These are phyloP conservation scores for Eutrema heterophyllum DNA, from an alignment of 345 rosid species.

Conservation along the genomic window DNA sequence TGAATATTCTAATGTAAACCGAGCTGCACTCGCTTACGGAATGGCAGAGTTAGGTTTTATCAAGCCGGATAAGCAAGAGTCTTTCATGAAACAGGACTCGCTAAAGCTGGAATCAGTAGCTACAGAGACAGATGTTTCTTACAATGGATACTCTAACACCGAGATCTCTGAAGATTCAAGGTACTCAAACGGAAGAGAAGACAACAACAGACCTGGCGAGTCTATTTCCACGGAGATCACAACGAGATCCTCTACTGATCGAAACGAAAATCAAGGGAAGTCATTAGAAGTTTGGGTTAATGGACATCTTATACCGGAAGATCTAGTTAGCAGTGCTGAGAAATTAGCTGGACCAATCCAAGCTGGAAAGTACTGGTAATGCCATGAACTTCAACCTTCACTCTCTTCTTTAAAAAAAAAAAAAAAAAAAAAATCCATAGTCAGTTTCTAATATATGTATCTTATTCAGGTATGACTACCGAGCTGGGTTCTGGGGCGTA, in stretches of 20 bases:
- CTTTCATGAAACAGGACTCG: conserved; percentile 33
- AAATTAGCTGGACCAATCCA: conserved; percentile 60
- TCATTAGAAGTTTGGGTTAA: conserved; percentile 45
- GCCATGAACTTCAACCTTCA: neutral
- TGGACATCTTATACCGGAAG: conserved; percentile 50
- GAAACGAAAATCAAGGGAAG: conserved; percentile 24
- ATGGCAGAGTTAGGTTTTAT: conserved; percentile 26
- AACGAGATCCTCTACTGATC: conserved; percentile 40
- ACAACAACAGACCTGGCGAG: conserved; percentile 35
- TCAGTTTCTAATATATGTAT: neutral
- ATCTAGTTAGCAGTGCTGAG: conserved; percentile 50
- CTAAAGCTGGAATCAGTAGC: conserved; percentile 34
- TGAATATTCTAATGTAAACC: conserved; percentile 32
- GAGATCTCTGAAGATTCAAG: conserved; percentile 43
- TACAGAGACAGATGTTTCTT: conserved; percentile 48
- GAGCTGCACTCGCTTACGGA: conserved; percentile 33
- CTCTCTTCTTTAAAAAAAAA: too few relatives aligned
- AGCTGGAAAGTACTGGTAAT: conserved; percentile 70
- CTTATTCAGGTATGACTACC: conserved; percentile 59
- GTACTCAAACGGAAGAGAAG: conserved; percentile 39
- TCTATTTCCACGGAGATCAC: conserved; percentile 37
- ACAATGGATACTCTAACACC: conserved; percentile 35
- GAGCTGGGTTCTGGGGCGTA: conserved; percentile 82
- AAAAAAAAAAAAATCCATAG: too few relatives aligned
- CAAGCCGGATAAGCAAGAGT: conserved; percentile 28